Conservation (phyloP, 306 rosid genomes). For the Corylus heterophylla region DNA sequence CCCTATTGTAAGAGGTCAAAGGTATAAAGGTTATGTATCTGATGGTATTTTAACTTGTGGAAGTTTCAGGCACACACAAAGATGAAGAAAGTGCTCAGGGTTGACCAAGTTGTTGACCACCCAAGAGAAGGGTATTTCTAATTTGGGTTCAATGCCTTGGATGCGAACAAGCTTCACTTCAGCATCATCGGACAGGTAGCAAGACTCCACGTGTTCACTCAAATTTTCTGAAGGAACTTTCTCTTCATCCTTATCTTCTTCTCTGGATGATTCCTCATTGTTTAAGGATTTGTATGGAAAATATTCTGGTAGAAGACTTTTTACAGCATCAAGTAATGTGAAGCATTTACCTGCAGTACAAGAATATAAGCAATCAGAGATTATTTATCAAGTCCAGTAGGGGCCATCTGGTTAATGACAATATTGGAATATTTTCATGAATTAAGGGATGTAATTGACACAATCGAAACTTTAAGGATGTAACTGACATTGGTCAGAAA, state of each 20-base stretch:
- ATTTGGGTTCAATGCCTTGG: slow-evolving; percentile 94
- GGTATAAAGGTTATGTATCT: slow-evolving; percentile 11
- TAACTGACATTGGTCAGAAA: no score
- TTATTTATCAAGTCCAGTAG: no score
- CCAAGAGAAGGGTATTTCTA: slow-evolving; percentile 91
- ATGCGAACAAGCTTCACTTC: slow-evolving; percentile 77
- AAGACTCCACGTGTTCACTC: slow-evolving; percentile 32
- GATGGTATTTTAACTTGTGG: slow-evolving; percentile 35
- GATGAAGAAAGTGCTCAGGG: slow-evolving; percentile 88
- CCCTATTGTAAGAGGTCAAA: not conserved
- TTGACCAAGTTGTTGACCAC: slow-evolving; percentile 73
- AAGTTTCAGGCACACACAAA: slow-evolving; percentile 71
- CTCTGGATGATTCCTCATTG: slow-evolving; percentile 27
- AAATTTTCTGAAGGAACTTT: slow-evolving; percentile 35
- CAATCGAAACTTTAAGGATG: no score
- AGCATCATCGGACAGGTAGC: slow-evolving; percentile 30
- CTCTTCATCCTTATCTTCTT: slow-evolving; percentile 30
- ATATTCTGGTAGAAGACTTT: slow-evolving; percentile 70
- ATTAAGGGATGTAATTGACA: no score
- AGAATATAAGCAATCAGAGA: slow-evolving; percentile 3
- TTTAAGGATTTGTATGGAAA: slow-evolving; percentile 32
- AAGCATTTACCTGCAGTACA: slow-evolving; percentile 63
- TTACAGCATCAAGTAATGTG: slow-evolving; percentile 73
- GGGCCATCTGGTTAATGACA: no score
- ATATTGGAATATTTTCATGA: no score